These are phyloP conservation scores for Citrus mangshanensis DNA, from an alignment of 345 rosid species.

Conservation along the genomic window DNA sequence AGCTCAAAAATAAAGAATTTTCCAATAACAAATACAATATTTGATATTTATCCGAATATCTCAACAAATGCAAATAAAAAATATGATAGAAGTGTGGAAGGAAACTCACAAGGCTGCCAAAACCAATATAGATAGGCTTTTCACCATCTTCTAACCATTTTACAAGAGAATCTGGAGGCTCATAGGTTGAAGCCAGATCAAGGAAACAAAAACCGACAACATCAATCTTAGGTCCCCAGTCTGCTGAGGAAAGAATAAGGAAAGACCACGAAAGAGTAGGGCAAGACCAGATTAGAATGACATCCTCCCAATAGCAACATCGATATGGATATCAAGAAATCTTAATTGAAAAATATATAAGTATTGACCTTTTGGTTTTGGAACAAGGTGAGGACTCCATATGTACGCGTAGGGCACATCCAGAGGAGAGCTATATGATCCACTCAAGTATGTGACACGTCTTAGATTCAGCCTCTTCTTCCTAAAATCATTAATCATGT, in stretches of 20 bases:
- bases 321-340: not conserved
- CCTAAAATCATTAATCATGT: constrained; percentile 46
- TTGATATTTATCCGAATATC: not conserved
- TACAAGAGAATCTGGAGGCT: constrained; percentile 51
- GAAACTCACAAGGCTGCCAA: constrained; percentile 72
- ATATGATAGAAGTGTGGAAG: not conserved
- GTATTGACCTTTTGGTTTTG: constrained; percentile 49
- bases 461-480: constrained; percentile 47
- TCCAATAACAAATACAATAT: not conserved
- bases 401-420: constrained; percentile 47
- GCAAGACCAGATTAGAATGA: not conserved
- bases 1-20: not conserved
- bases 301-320: constrained; percentile 1
- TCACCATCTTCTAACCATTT: constrained; percentile 48
- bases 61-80: not conserved
- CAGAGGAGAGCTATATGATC: constrained; percentile 35
- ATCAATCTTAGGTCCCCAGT: constrained; percentile 67
- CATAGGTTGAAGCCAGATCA: constrained; percentile 62
- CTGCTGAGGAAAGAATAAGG: constrained; percentile 29
- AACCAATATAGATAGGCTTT: constrained; percentile 65
- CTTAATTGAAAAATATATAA: not conserved
- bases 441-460: constrained; percentile 48
- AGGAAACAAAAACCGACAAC: constrained; percentile 71
- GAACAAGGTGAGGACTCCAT: constrained; percentile 62
- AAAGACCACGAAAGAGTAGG: not conserved